These are phyloP conservation scores for Colletotrichum sp. DNA, from an alignment of 2,329 filamentous ascomycete genomes.

Conservation along the genomic window DNA sequence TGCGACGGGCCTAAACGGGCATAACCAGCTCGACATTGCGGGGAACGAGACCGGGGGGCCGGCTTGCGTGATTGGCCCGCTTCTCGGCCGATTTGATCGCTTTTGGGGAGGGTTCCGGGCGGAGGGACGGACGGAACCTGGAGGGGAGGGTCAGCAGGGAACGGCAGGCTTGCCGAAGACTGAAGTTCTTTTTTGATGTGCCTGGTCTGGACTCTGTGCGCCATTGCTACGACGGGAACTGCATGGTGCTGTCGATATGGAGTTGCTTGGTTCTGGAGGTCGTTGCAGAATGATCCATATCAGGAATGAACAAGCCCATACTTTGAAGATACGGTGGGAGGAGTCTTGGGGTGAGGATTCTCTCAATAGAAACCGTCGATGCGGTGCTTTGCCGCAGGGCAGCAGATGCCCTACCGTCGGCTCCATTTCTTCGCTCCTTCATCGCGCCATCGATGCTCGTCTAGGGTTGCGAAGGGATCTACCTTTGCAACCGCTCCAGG, in stretches of 20 bases:
- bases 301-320: background rate
- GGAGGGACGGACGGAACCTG: background rate
- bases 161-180: background rate
- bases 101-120: background rate
- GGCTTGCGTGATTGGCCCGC: background rate
- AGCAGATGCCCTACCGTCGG: background rate
- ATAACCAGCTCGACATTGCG: background rate
- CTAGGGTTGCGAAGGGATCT: background rate
- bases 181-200: background rate
- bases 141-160: background rate
- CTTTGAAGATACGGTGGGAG: background rate
- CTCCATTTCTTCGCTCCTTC: background rate
- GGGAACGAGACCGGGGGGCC: background rate
- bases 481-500: background rate
- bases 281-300: background rate
- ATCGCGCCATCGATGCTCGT: background rate
- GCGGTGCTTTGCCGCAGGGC: background rate
- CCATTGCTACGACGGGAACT: background rate
- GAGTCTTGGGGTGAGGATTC: background rate
- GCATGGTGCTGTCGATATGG: background rate
- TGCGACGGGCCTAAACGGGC: background rate
- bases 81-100: conserved; percentile 6
- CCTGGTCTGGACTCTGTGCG: background rate
- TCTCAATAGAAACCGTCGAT: rapidly evolving
- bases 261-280: rapidly evolving